Percentiles rank a stretch among this genome's conserved stretches.
These are phyloP conservation scores for Osmanthus fragrans DNA, from an alignment of 257 asterid genomes.

Conservation along the genomic window DNA sequence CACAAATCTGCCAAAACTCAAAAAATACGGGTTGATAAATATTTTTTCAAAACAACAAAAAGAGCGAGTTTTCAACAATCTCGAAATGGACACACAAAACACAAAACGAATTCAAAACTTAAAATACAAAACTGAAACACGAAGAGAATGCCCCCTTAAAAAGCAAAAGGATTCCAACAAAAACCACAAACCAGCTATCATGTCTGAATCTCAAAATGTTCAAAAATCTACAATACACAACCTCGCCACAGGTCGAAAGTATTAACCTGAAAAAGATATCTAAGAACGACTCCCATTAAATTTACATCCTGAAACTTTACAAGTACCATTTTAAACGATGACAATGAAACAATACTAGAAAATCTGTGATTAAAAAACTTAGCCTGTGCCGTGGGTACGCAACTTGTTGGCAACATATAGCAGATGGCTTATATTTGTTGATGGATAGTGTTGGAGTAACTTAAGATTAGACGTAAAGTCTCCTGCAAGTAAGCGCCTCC, in stretches of 20 bases:
- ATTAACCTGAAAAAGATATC: background rate
- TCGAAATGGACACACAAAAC: too few species aligned
- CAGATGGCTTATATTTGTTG: conserved; percentile 86
- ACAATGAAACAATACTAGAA: conserved; percentile 11
- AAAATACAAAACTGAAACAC: too few species aligned
- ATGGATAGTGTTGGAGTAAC: conserved; percentile 82
- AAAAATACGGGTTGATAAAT: too few species aligned
- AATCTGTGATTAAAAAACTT: conserved; percentile 15
- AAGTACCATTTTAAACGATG: conserved; percentile 12
- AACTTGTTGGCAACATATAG: conserved; percentile 88
- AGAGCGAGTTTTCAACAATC: too few species aligned
- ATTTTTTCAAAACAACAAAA: too few species aligned
- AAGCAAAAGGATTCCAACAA: background rate
- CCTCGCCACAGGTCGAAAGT: background rate
- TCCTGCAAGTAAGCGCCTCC: conserved; percentile 89
- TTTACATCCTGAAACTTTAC: conserved; percentile 37
- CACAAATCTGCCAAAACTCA: too few species aligned
- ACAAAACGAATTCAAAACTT: too few species aligned
- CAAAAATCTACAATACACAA: background rate
- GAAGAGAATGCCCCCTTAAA: too few species aligned
- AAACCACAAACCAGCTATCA: background rate
- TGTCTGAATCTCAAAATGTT: background rate
- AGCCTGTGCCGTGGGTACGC: conserved; percentile 41
- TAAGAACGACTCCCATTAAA: conserved; percentile 8
- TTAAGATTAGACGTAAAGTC: conserved; percentile 93